These are phyloP conservation scores for Corchorus capsularis DNA, from an alignment of 345 rosid genomes.

Conservation along the genomic window DNA sequence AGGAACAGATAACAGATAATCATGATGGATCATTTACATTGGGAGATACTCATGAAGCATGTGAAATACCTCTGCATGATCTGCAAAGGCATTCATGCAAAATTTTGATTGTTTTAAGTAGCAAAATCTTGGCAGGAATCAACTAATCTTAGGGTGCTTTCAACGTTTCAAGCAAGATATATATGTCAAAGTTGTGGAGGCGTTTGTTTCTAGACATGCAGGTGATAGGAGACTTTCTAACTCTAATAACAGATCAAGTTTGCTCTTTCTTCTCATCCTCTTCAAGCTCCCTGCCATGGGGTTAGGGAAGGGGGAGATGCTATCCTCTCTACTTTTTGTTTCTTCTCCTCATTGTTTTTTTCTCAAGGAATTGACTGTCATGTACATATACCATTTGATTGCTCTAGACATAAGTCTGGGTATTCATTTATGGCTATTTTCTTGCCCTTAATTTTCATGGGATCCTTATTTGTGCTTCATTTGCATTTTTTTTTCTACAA, in stretches of 20 bases:
- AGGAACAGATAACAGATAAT: constrained; percentile 23
- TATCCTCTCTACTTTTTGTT: not conserved
- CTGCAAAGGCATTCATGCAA: constrained; percentile 51
- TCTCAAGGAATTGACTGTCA: constrained; percentile 26
- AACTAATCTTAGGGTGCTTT: constrained; percentile 42
- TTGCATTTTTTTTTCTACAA: too few relatives aligned
- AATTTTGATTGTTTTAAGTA: constrained; percentile 49
- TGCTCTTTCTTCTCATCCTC: constrained; percentile 11
- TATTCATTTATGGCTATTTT: constrained; percentile 28
- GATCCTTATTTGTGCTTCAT: not conserved
- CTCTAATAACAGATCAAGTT: constrained; percentile 40
- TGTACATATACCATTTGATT: constrained; percentile 46
- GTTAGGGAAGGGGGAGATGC: not conserved
- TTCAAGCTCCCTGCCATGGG: not conserved
- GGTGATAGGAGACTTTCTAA: constrained; percentile 53
- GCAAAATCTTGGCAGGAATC: constrained; percentile 40
- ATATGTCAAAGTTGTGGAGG: constrained; percentile 21
- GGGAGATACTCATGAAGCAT: constrained; percentile 24
- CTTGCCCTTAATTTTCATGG: constrained; percentile 18
- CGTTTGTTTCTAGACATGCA: constrained; percentile 37
- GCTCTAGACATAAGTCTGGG: constrained; percentile 43
- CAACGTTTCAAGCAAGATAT: constrained; percentile 28
- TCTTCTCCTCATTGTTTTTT: not conserved
- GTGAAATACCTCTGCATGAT: constrained; percentile 37
- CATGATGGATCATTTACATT: constrained; percentile 2